phyloP scores from a whole-genome alignment of 371 early-diverging fungal genomes.

The Mortierella sp. region DNA sequence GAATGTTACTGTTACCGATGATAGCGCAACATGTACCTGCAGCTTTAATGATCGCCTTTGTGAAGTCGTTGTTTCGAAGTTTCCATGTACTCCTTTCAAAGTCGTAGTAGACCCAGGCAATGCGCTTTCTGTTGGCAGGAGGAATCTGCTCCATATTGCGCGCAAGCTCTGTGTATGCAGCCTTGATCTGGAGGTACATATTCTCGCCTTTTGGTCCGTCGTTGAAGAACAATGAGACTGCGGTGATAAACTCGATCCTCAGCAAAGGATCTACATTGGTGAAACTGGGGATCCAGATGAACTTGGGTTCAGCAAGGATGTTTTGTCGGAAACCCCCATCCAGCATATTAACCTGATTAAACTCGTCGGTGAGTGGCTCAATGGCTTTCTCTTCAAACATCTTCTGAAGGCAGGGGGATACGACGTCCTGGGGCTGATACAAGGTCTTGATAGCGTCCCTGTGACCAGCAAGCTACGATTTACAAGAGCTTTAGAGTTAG shows the following conservation, averaged over 20 bases:
- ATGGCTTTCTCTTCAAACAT: background rate
- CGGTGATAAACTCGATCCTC: conserved; percentile 28
- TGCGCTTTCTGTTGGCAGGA: conserved; percentile 17
- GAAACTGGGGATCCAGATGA: conserved; percentile 22
- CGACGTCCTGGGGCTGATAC: conserved; percentile 8
- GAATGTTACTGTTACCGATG: too few relatives aligned
- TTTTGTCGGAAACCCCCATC: conserved; percentile 7
- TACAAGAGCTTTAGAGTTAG: background rate
- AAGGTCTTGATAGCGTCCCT: conserved; percentile 6
- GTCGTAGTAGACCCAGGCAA: conserved; percentile 44
- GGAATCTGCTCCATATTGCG: conserved; percentile 9
- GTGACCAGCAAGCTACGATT: conserved; percentile 21
- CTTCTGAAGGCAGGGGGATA: conserved; percentile 44
- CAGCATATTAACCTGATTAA: background rate
- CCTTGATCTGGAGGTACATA: conserved; percentile 14
- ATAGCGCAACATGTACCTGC: conserved; percentile 24
- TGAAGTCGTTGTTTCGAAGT: conserved; percentile 18
- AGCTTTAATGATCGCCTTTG: conserved; percentile 21
- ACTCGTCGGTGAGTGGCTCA: background rate
- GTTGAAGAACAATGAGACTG: conserved; percentile 30
- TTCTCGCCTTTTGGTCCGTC: background rate
- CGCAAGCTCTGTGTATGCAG: background rate
- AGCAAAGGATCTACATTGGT: conserved; percentile 20
- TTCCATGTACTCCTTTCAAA: background rate
- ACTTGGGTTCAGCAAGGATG: conserved; percentile 2